Percentiles rank a stretch among this genome's conserved stretches.
These are phyloP conservation scores for Penicillium glabrum DNA, from an alignment of 2,329 filamentous ascomycete genomes.

Conservation along the genomic window DNA sequence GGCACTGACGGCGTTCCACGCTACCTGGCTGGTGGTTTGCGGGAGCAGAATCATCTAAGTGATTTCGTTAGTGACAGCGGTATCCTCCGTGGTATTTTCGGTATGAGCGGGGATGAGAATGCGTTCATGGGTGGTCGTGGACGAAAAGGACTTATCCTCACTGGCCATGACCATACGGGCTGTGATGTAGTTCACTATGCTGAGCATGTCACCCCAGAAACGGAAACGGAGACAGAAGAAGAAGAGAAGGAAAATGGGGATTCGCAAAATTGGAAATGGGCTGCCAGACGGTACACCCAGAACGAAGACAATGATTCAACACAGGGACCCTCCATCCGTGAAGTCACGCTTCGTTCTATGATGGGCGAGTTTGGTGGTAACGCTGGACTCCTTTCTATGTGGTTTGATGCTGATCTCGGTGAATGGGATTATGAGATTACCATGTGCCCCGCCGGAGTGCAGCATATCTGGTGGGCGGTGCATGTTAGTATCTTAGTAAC, in stretches of 20 bases:
- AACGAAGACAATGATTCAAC: neutral
- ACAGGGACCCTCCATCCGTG: conserved; percentile 58
- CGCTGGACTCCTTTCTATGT: conserved; percentile 80
- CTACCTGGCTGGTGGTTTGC: conserved; percentile 52
- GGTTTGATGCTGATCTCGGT: conserved; percentile 70
- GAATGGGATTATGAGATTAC: conserved; percentile 82
- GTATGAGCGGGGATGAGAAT: conserved; percentile 64
- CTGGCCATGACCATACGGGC: conserved; percentile 92
- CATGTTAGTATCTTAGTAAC: conserved; percentile 69
- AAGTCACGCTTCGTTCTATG: conserved; percentile 95
- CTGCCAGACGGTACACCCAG: conserved; percentile 31
- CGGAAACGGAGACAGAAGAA: neutral
- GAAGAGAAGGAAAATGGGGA: conserved; percentile 8
- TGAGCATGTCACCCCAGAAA: conserved; percentile 50
- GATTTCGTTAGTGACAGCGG: conserved; percentile 65
- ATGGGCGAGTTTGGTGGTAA: conserved; percentile 97
- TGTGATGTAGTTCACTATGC: conserved; percentile 87
- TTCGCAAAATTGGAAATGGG: conserved; percentile 33
- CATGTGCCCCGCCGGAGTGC: conserved; percentile 75
- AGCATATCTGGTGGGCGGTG: conserved; percentile 92
- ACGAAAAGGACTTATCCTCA: conserved; percentile 75
- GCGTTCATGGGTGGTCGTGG: conserved; percentile 65
- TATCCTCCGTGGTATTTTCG: conserved; percentile 82
- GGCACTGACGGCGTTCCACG: conserved; percentile 48
- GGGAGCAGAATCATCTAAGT: conserved; percentile 89